Evolutionary conservation across 1,284 basidiomycete genomes (phyloP), one percentile per base, ranked within the genome.

Genomic region (Apiotrichum gamsii): DNA sequence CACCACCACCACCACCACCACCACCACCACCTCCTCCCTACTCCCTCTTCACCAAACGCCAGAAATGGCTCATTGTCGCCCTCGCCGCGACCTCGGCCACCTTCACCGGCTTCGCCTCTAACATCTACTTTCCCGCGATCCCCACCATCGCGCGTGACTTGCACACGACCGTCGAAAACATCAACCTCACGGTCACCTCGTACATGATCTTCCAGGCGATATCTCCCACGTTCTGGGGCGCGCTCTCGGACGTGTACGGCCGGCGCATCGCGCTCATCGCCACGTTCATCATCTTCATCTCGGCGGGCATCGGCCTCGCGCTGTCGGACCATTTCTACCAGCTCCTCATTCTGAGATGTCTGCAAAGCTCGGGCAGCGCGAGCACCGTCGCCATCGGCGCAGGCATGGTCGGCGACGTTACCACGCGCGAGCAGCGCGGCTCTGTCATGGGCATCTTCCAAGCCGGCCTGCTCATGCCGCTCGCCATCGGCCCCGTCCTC

Each of bases 121-220:
- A 82, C 51, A 82, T 86, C 47, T 89, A 86, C 63, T 80, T 87
- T 51, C 85, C 85, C 9, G 84, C 83, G 3, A 82, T 89, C 39
- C 85, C 85, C 0, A 75, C 77, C 2, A 74, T 89, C 20, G 75
- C 82, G 0, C 51, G 56, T 5, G 82, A 75, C 2, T 85, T 89
- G 52, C 56, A 81, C 55, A 80, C 82, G 50, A 78, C 81, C 0
- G 75, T 76, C 3, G 83, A 86, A 55, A 69, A 81, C 16, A 84
- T 87, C 36, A 86, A 88, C 58, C 61, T 88, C 29, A 85, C 84
- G 1, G 82, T 88, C 23, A 87, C 85, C 0, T 78, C 84, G 47
- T 86, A 87, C 64, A 82, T 87, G 80, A 72, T 87, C 25, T 72
- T 87, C 21, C 86, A 90, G 70, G 85, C 82, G 18, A 67, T 85